Base-by-base conservation (phyloP, 2,329 filamentous ascomycete genomes). In the Scortechinia acanthostroma region DNA sequence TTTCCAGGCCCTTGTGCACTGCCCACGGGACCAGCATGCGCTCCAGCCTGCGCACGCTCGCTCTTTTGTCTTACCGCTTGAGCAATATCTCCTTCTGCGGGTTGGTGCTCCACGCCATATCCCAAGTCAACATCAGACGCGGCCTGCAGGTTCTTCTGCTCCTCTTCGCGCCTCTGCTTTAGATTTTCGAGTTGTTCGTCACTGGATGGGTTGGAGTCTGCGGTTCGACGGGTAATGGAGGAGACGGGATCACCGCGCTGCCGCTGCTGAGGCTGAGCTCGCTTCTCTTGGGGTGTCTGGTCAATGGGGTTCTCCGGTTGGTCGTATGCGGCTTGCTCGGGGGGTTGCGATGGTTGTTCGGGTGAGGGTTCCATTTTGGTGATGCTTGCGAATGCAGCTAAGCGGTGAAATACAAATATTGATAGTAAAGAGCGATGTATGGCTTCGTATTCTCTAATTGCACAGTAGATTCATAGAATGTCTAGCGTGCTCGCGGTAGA, bases 51-150 rank as follows among this genome's bases (percentile, higher is more conserved):
- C 1, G 52, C 52, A 4, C 58, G 52, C 46, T 53, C 50, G 6
- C 51, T 53, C 33, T 58, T 57, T 0, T 49, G 50, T 25, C 55
- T 25, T 2, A 64, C 61, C 0, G 56, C 47, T 4, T 54, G 54
- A 5, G 60, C 61, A 42, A 64, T 62, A 21, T 57, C 53, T 2
- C 60, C 61, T 45, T 64, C 61, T 0, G 51, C 46, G 0, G 61
- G 60, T 43, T 63, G 60, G 43, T 61, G 53, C 46, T 64, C 61
- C 3, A 63, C 55, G 1, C 60, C 61, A 28, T 64, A 62, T 22
- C 60, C 57, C 2, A 55, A 45, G 42, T 63, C 59, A n/a, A 62
- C 52, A 25, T 58, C 51, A 0, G 51, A 30, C 1, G 52, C 47
- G 17, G 45, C 47, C 10, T 52, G 52, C 46, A 56, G 47, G 15